Base-by-base conservation (phyloP, 495 filamentous ascomycete genomes). In the Penicillium psychrofluorescens region DNA sequence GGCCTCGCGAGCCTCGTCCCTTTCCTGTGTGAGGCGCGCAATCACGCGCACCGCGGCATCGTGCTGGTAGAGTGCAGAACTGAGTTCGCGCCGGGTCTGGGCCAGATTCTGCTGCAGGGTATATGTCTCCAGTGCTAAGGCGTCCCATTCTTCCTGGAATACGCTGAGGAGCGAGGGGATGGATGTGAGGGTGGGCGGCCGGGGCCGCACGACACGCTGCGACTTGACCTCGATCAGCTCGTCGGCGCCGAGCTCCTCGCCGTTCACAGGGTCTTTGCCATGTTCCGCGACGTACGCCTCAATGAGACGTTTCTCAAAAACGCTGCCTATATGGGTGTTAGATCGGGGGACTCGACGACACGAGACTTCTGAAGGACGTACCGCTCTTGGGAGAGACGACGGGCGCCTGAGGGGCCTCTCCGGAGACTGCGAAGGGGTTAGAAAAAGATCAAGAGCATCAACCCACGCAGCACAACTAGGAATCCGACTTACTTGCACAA, bases 131-230 rank as follows among this genome's bases (percentile, higher is more conserved):
- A 98, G 70, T 28, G 90, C 85, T 27, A 96, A 62, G 8, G 92
- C 85, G 63, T 98, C 92, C 92, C 92, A 98, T 74, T 98, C 92
- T 54, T 95, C 91, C 53, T 98, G 92, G 58, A 98, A 96, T n/a
- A 88, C 84, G 33, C 85, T 85, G 47, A 98, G 86, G 16, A 98
- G 77, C n/a, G 92, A 88, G 7, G 92, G 92, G 49, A 98, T 94
- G 22, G 92, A 97, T 37, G 92, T 97, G 51, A 96, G 84, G 16
- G 88, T 94, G 30, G 94, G 90, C 34, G 92, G 92, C 58, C 94
- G 80, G 38, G 92, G 90, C 48, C 84, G 83, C 40, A 95, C 85
- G 46, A 86, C 75, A 64, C 84, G 83, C 45, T 83, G 74, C 30
- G 86, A 79, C 69, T 91, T 89, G 59, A 98, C 75, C 48, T 86